Percentiles rank a stretch among this genome's conserved stretches.
Evolutionary conservation across 805 yeast genomes (phyloP).

Genomic region (Diddensiella transvaalensis): DNA sequence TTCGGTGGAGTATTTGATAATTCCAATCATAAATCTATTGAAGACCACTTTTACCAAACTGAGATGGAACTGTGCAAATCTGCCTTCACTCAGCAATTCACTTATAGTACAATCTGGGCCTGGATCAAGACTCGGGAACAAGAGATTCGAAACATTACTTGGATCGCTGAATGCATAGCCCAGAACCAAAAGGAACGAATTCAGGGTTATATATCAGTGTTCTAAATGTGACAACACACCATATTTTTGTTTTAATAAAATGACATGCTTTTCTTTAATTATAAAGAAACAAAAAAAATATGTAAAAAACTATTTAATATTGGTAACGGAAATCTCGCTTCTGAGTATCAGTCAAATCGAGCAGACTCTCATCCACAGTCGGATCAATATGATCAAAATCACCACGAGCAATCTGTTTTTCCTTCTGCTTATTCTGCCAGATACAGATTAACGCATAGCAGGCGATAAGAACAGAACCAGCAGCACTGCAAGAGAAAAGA

Average conservation of each 20-base stretch:
- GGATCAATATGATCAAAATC: conserved; percentile 8
- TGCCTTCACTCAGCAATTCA: conserved; percentile 95
- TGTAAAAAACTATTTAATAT: conserved; percentile 1
- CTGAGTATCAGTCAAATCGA: conserved; percentile 13
- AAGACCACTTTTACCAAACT: conserved; percentile 87
- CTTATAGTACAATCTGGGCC: conserved; percentile 88
- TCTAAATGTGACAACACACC: conserved; percentile 36
- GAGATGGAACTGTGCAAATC: conserved; percentile 91
- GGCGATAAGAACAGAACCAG: conserved; percentile 6
- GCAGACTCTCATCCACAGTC: conserved; percentile 9
- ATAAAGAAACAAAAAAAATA: neutral
- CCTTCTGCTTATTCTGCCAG: conserved; percentile 11
- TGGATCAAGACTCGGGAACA: conserved; percentile 96
- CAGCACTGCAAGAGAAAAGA: conserved; percentile 10
- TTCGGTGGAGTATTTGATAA: conserved; percentile 44
- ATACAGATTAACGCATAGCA: conserved; percentile 10
- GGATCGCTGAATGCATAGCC: conserved; percentile 99
- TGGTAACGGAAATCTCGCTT: conserved; percentile 14
- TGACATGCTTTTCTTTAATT: neutral
- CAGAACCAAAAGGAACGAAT: conserved; percentile 96
- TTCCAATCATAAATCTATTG: conserved; percentile 57
- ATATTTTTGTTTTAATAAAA: no score
- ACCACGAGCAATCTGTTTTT: conserved; percentile 9
- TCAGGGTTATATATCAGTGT: conserved; percentile 84
- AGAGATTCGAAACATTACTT: conserved; percentile 94